Base-by-base conservation (phyloP, 345 rosid species). In the Corchorus olitorius region DNA sequence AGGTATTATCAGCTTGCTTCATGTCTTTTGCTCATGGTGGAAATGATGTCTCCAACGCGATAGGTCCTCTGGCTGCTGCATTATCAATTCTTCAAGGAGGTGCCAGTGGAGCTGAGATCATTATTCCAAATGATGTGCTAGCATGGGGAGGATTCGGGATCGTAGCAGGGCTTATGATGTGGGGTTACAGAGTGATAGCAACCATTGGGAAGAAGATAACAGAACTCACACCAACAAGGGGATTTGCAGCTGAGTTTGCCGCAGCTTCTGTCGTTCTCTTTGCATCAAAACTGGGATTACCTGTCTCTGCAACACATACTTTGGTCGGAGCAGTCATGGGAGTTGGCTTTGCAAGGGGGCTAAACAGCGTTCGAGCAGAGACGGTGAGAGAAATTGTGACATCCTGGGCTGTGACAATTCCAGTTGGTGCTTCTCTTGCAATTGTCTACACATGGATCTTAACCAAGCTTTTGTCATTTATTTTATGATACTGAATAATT, bases 101-200 rank as follows among this genome's bases (percentile, higher is more conserved):
- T 66, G 87, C 86, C 8, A 85, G 84, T 33, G 91, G 89, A 5
- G 68, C 88, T 0, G 90, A 89, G 60, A 88, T 96, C 35, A 85
- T 96, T 46, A 93, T 96, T 66, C 99, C 98, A 0, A 74, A 50
- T 2, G 99, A 93, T 66, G 94, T 96, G 72, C 92, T 96, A 0
- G 99, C 99, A 0, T 96, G 99, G 98, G 99, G 99, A 76, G 99
- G 99, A 50, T 96, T 96, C 0, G 97, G 99, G 6, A 92, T 93
- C 33, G 94, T 96, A 1, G 98, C 99, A 0, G 99, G 99, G 34
- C 89, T 93, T 0, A 85, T 60, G 74, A 89, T 93, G 76, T 93
- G 99, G 99, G 99, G 98, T 0, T 92, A 96, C 50, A 85, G 98
- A 79, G 98, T 93, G 79, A 96, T 93, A 5, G 97, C 99, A 1